phyloP scores from a whole-genome alignment of 768 basidiomycete species.

The Rhodotorula diobovata region DNA sequence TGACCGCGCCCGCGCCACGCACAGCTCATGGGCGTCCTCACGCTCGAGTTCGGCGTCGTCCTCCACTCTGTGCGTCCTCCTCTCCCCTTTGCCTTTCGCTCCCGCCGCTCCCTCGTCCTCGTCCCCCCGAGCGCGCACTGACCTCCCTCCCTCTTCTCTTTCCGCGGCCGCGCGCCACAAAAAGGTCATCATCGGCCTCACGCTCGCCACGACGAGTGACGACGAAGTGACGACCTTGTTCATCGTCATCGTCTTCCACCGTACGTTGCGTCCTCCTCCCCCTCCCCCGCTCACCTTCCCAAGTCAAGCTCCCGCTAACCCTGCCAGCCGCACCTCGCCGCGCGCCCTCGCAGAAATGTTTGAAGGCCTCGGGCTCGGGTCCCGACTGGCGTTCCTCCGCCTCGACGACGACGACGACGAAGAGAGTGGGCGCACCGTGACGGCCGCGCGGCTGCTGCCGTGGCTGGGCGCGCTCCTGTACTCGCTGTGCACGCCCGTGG shows the following conservation, averaged over 20 bases:
- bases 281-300: not conserved
- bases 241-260: slow-evolving; percentile 45
- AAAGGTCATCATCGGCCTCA: slow-evolving; percentile 4
- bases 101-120: not conserved
- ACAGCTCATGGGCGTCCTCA: slow-evolving; percentile 37
- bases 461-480: slow-evolving; percentile 36
- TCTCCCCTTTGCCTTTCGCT: too few relatives aligned
- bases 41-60: slow-evolving; percentile 46
- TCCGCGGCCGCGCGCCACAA: too few relatives aligned
- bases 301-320: not conserved
- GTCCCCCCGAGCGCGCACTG: not conserved
- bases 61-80: slow-evolving; percentile 41
- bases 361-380: slow-evolving; percentile 40
- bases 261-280: slow-evolving; percentile 1
- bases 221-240: slow-evolving; percentile 49
- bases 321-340: too few relatives aligned
- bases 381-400: slow-evolving; percentile 43
- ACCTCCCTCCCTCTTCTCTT: not conserved
- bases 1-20: too few relatives aligned
- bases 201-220: slow-evolving; percentile 26
- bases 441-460: slow-evolving; percentile 23
- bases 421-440: too few relatives aligned
- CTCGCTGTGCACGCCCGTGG: slow-evolving; percentile 43
- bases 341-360: slow-evolving; percentile 21
- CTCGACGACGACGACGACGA: too few relatives aligned